These are phyloP conservation scores for Mercurialis annua DNA, from an alignment of 345 rosid species.

Conservation along the genomic window DNA sequence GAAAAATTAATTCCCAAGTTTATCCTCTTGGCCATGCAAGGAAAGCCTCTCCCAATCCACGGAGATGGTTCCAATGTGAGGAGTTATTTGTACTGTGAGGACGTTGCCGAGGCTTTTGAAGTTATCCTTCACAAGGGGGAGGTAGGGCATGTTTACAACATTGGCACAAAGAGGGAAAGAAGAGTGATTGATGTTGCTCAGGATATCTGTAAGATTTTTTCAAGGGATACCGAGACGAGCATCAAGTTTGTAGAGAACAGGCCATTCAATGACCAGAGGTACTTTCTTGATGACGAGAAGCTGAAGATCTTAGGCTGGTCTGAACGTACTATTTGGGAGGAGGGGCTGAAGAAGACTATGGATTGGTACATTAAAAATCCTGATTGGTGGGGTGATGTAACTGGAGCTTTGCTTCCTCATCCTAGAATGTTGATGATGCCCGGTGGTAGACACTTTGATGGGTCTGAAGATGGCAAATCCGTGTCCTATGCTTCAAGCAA, in stretches of 20 bases:
- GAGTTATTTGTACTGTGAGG: slow-evolving; percentile 87
- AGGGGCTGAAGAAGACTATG: slow-evolving; percentile 71
- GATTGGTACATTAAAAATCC: slow-evolving; percentile 84
- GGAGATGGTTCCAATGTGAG: slow-evolving; percentile 88
- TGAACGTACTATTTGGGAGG: slow-evolving; percentile 76
- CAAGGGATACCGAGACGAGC: slow-evolving; percentile 54
- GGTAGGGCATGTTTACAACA: slow-evolving; percentile 82
- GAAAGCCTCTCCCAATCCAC: slow-evolving; percentile 71
- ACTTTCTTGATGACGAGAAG: slow-evolving; percentile 88
- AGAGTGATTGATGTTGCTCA: slow-evolving; percentile 84
- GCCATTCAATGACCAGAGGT: slow-evolving; percentile 91
- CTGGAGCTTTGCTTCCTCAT: slow-evolving; percentile 86
- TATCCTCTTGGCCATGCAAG: slow-evolving; percentile 76
- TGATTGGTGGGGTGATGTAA: slow-evolving; percentile 95
- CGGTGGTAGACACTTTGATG: slow-evolving; percentile 49
- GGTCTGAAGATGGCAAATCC: slow-evolving; percentile 33
- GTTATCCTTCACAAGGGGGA: slow-evolving; percentile 85
- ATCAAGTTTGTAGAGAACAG: slow-evolving; percentile 79
- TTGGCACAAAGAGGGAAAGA: slow-evolving; percentile 86
- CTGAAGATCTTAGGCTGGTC: slow-evolving; percentile 79
- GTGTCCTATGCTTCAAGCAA: slow-evolving; percentile 29
- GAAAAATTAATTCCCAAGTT: slow-evolving; percentile 88
- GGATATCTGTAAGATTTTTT: slow-evolving; percentile 70
- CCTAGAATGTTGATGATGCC: slow-evolving; percentile 77
- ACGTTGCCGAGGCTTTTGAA: slow-evolving; percentile 94